These are phyloP conservation scores for Coniosporium apollinis DNA, from an alignment of 495 filamentous ascomycete genomes.

Conservation along the genomic window DNA sequence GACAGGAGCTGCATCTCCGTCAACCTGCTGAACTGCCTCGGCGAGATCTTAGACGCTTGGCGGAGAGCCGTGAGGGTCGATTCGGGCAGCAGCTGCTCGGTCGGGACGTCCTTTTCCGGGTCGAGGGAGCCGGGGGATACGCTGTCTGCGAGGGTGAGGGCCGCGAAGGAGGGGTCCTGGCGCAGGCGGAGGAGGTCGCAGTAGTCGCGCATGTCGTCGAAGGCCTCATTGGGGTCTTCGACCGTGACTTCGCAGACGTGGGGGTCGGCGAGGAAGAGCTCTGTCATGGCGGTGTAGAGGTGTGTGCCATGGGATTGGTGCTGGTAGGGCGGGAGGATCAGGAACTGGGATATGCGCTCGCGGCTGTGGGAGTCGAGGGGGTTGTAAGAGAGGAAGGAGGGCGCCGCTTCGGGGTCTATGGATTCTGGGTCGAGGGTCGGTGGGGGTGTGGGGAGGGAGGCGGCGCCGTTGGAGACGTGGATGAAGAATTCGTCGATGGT, in stretches of 20 bases:
- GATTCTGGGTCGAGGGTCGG: constrained; percentile 16
- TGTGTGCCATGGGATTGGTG: constrained; percentile 57
- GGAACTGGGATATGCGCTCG: constrained; percentile 79
- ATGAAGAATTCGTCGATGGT: constrained; percentile 11
- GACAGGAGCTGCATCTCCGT: constrained; percentile 81
- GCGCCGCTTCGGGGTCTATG: constrained; percentile 1
- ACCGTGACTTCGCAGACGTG: constrained; percentile 72
- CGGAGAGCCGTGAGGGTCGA: constrained; percentile 43
- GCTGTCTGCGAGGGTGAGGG: constrained; percentile 34
- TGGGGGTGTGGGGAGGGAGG: constrained; percentile 25
- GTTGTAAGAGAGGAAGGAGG: no score
- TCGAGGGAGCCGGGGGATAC: constrained; percentile 15
- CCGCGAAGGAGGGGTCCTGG: constrained; percentile 30
- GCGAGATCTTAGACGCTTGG: constrained; percentile 53
- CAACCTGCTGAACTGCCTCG: constrained; percentile 73
- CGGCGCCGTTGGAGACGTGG: constrained; percentile 7
- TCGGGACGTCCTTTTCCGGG: constrained; percentile 33
- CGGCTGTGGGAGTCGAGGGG: constrained; percentile 41
- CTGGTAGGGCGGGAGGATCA: constrained; percentile 83
- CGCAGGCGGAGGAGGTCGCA: constrained; percentile 60
- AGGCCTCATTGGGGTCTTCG: constrained; percentile 89
- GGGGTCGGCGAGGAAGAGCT: constrained; percentile 40
- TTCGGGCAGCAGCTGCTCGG: constrained; percentile 42
- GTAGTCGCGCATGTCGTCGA: constrained; percentile 76
- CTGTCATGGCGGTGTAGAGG: constrained; percentile 66